A percentile compares a stretch with the other conserved stretches of the same genome.
Conservation (phyloP, 2,329 filamentous ascomycete genomes). For the Nothomitra cinnamomea region DNA sequence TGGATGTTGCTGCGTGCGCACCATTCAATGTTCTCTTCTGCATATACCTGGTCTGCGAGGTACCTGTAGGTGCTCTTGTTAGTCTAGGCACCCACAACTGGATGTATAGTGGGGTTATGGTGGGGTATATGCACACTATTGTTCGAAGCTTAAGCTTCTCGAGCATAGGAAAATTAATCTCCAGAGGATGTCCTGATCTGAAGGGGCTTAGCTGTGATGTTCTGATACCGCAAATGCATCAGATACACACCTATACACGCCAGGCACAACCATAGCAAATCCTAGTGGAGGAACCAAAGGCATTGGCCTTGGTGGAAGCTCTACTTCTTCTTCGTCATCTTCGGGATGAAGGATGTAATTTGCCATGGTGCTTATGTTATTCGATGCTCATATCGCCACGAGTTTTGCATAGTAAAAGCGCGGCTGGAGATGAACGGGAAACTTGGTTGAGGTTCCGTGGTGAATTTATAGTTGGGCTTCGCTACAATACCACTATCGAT, state of each 20-base stretch:
- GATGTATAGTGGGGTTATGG: neutral
- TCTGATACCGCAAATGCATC: neutral
- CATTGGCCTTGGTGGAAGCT: neutral
- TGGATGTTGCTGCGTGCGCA: slow-evolving; percentile 10
- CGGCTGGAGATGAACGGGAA: too few relatives aligned
- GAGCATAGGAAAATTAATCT: slow-evolving; percentile 15
- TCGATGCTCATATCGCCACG: neutral
- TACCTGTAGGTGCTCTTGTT: neutral
- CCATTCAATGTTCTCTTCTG: slow-evolving; percentile 10
- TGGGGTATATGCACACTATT: slow-evolving; percentile 10
- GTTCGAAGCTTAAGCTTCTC: slow-evolving; percentile 13
- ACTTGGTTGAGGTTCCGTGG: too few relatives aligned
- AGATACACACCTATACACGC: slow-evolving; percentile 2
- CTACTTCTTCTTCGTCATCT: neutral
- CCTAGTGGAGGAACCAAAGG: slow-evolving; percentile 6
- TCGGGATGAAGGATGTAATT: neutral
- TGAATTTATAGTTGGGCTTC: too few relatives aligned
- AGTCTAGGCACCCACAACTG: neutral
- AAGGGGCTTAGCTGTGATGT: slow-evolving; percentile 5
- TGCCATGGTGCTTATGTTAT: neutral
- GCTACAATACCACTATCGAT: too few relatives aligned
- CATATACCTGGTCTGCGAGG: slow-evolving; percentile 12
- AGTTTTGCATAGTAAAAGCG: too few relatives aligned
- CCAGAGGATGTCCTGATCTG: slow-evolving; percentile 14
- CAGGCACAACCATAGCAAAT: slow-evolving; percentile 13